Evolutionary conservation across 495 filamentous ascomycete genomes (phyloP), one percentile per base, ranked within the genome.

Genomic region (Aspergillus asperescens): DNA sequence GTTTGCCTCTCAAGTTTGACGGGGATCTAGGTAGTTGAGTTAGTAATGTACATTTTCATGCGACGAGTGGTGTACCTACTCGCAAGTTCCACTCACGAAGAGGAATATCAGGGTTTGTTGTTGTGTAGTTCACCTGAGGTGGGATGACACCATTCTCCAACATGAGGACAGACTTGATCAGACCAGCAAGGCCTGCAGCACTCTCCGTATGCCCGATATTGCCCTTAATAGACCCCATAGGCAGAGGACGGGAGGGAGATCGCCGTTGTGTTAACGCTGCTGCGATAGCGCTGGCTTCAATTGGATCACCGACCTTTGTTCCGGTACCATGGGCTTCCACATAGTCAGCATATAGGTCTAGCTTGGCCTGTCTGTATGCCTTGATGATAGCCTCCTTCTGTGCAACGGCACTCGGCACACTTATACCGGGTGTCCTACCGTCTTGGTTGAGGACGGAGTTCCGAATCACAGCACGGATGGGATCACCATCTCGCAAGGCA

Each of bases 391-490:
- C 47, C 29, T 51, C 42, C 24, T 51, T 50, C 27, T 56, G 54
- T 12, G 54, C 54, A 5, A 23, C 39, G 19, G 42, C 9, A 42
- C 41, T 47, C 0, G 54, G 54, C 13, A 51, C 48, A 31, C 47
- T 56, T 1, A 56, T 56, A 34, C 54, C 54, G 7, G 40, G 47
- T 3, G 54, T 50, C 12, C 48, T 43, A 2, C 54, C 54, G n/a
- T 50, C 48, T 19, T 56, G 54, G 34, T 56, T 56, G 8, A 50
- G 27, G 1, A 46, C 54, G n/a, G 39, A 46, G n/a, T 46, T 56
- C 22, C 73, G 71, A 45, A 88, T 81, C 23, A 88, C 72, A 15
- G 79, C 80, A 39, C 80, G 70, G 37, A 87, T 81, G 12, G 78
- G 75, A 55, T 84, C 77, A 18, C 73, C 72, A 52, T 81, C 76